Evolutionary conservation across 257 asterid genomes (phyloP), one percentile per base, ranked within the genome.

Genomic region (Solanum gandarillasii): DNA sequence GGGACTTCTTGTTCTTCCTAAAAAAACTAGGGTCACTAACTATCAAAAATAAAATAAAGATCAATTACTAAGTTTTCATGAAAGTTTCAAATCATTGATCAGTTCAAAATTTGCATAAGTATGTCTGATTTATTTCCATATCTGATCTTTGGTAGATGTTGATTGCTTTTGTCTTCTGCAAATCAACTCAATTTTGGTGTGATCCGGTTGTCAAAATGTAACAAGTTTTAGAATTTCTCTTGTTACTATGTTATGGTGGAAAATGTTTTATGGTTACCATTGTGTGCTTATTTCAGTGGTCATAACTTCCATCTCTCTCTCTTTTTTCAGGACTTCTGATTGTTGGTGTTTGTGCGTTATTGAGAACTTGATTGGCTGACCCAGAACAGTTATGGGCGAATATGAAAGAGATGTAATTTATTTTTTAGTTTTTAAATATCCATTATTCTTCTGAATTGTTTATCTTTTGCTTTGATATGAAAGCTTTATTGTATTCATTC

Each of bases 401-500:
- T 93, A 92, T 88, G 93, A 35, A 83, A 88, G 93, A 90, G 91
- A 91, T 85, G 93, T 91, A 89, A 91, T 58, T 27, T 7, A 31
- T 2, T 0, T 60, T 25, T 58, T 9, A 39, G 3, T 31, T 9
- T n/a, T 39, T 41, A 13, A 41, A 76, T 87, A 36, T 31, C 5
- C 29, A 79, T 78, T 83, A 10, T n/a, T 31, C 20, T 41, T 20
- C 36, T 86, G 34, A 73, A 23, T 43, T 83, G 85, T 67, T 3
- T 10, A 21, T 68, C 74, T 32, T 84, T 21, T 43, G 74, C 41
- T 58, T 46, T 23, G 39, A 23, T 23, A 31, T 32, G 70, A 68
- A 41, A 68, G 4, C 74, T 35, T 35, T 46, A 71, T 86, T 68
- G 7, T 84, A 46, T 86, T 34, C 62, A 72, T 88, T 88, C 93